Percentiles rank a stretch among this genome's conserved stretches.
phyloP scores from a whole-genome alignment of 257 asterid species.

The Ajuga chamaepitys region DNA sequence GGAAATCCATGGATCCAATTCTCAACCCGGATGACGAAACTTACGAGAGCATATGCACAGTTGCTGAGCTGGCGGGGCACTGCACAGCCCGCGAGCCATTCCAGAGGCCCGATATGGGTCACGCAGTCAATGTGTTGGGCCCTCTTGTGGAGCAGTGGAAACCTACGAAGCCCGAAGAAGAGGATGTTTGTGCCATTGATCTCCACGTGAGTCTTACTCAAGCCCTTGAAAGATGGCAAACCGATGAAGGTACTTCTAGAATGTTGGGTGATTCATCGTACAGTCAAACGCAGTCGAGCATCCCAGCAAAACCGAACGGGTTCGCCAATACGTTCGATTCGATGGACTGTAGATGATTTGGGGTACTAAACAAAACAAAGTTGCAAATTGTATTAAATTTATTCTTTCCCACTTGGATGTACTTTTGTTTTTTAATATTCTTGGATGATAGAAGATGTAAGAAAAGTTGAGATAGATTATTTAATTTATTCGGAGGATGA shows the following conservation, averaged over 20 bases:
- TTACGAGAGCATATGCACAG: slow-evolving; percentile 66
- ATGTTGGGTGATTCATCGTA: slow-evolving; percentile 58
- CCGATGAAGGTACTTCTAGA: slow-evolving; percentile 76
- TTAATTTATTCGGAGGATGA: no score
- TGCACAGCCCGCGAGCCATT: slow-evolving; percentile 78
- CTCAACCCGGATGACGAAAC: slow-evolving; percentile 68
- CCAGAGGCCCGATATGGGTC: slow-evolving; percentile 96
- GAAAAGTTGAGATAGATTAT: neutral
- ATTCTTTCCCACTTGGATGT: slow-evolving; percentile 16
- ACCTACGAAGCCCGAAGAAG: slow-evolving; percentile 53
- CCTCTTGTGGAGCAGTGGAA: slow-evolving; percentile 87
- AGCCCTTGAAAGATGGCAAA: slow-evolving; percentile 79
- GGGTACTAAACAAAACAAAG: neutral
- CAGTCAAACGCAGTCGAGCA: slow-evolving; percentile 61
- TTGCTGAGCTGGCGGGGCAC: slow-evolving; percentile 85
- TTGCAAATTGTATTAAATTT: slow-evolving; percentile 25
- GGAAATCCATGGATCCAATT: slow-evolving; percentile 50
- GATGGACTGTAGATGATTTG: slow-evolving; percentile 52
- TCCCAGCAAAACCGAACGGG: slow-evolving; percentile 60
- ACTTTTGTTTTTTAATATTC: neutral
- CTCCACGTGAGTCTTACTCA: slow-evolving; percentile 75
- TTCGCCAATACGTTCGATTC: slow-evolving; percentile 60
- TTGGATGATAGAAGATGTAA: slow-evolving; percentile 3
- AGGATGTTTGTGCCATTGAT: slow-evolving; percentile 49
- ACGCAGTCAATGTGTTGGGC: slow-evolving; percentile 70